Base-by-base conservation (phyloP, 1,284 basidiomycete species). In the Rhodofomes roseus region DNA sequence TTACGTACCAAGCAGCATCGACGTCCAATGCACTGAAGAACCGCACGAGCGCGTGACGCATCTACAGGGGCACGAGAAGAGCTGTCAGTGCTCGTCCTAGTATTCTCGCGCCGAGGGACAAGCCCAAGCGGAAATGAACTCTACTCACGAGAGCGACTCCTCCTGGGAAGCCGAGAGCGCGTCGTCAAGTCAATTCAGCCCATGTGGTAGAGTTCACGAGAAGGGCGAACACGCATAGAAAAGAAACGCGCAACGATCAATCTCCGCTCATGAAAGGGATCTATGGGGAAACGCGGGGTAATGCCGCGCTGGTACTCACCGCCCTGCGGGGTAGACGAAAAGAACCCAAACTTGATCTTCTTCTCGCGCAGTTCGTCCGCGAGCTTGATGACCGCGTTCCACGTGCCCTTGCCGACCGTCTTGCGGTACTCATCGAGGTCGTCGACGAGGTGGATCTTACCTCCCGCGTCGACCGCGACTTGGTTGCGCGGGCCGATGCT, bases 311-410 rank as follows among this genome's bases (percentile, higher is more conserved):
- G 61, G 36, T 46, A 67, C 77, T 70, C 72, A 86, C 87, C 87
- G 80, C 92, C 93, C 77, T 95, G 93, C 7, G 93, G 93, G 7
- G 93, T 95, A 14, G 92, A 93, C 31, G 89, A 92, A 76, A 95
- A 94, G 81, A 95, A 95, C 37, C 87, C 87, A 61, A 95, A 89
- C 74, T 92, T 92, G 70, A 90, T 78, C 61, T 92, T 88, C 75
- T 89, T 91, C 72, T 90, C 85, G 58, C 86, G 85, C 48, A 95
- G 80, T 69, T 93, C 92, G 60, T 91, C 86, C 3, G 89, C 87
- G 53, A 93, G 84, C 68, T 90, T 90, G 73, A 77, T 81, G 58
- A 94, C 85, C 0, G 89, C 82, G 63, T 84, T 87, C 90, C 90
- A 92, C 5, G 90, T 92, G 69, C 84, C 83, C 46, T 77, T 66